phyloP scores from a whole-genome alignment of 345 rosid species.

The Eucalyptus polybractea region DNA sequence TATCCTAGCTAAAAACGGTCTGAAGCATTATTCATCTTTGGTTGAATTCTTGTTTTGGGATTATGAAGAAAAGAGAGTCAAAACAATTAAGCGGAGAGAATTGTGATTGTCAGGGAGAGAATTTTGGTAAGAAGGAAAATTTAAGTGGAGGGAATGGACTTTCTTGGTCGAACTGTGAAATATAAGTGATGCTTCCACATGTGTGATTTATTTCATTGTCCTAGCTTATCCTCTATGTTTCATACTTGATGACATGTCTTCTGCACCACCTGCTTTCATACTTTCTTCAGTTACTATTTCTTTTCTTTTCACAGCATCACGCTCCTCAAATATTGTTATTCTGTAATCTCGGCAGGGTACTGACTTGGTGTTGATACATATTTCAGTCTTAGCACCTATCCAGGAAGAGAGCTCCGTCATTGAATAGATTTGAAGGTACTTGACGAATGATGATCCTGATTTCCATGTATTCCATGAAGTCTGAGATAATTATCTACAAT shows the following conservation, averaged over 20 bases:
- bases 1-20: background rate
- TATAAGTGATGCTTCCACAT: background rate
- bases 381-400: conserved; percentile 57
- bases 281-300: background rate
- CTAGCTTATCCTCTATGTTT: background rate
- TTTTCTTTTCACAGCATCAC: background rate
- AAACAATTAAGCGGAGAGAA: background rate
- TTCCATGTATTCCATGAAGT: no score
- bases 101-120: background rate
- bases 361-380: conserved; percentile 89
- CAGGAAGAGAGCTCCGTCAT: no score
- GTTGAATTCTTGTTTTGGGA: background rate
- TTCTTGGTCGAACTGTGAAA: background rate
- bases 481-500: no score
- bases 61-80: background rate
- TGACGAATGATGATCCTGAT: no score
- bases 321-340: background rate
- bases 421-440: no score
- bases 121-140: background rate
- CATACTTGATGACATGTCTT: background rate
- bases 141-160: background rate
- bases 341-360: conserved; percentile 36
- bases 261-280: background rate
- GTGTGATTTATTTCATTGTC: background rate
- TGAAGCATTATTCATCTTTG: background rate